Evolutionary conservation across 179 eudicot species (phyloP).

Genomic region (Camellia oleifera): DNA sequence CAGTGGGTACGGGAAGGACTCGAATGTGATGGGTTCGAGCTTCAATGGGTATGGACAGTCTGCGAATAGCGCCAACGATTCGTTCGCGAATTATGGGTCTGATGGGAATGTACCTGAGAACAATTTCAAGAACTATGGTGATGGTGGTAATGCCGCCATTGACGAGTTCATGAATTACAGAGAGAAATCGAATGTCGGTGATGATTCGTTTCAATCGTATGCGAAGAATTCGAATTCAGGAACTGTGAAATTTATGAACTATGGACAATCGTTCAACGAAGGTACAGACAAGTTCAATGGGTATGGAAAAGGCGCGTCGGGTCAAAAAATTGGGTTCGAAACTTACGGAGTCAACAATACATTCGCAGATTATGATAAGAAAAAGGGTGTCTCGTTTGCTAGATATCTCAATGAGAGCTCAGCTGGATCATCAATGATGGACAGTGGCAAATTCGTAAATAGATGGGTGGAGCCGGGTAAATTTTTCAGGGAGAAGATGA

Average conservation of each 20-base stretch:
- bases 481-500: conserved; percentile 60
- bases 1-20: conserved; percentile 37
- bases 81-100: conserved; percentile 56
- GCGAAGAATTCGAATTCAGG: conserved; percentile 52
- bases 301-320: conserved; percentile 51
- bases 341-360: conserved; percentile 48
- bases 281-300: conserved; percentile 66
- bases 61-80: conserved; percentile 31
- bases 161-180: conserved; percentile 60
- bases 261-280: conserved; percentile 56
- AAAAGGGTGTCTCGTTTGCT: conserved; percentile 36
- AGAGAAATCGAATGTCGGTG: conserved; percentile 75
- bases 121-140: conserved; percentile 54
- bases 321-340: conserved; percentile 39
- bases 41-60: conserved; percentile 48
- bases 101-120: conserved; percentile 62
- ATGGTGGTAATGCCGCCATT: conserved; percentile 44
- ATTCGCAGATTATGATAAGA: conserved; percentile 48
- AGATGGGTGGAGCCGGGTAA: conserved; percentile 81
- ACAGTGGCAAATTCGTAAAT: conserved; percentile 35
- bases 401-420: conserved; percentile 26
- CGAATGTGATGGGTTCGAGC: conserved; percentile 57
- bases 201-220: conserved; percentile 48
- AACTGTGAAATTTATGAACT: conserved; percentile 46
- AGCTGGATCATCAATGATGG: not conserved